A percentile compares a stretch with the other conserved stretches of the same genome.
Evolutionary conservation across 495 filamentous ascomycete genomes (phyloP).

Genomic region (Amphirosellinia nigrospora): DNA sequence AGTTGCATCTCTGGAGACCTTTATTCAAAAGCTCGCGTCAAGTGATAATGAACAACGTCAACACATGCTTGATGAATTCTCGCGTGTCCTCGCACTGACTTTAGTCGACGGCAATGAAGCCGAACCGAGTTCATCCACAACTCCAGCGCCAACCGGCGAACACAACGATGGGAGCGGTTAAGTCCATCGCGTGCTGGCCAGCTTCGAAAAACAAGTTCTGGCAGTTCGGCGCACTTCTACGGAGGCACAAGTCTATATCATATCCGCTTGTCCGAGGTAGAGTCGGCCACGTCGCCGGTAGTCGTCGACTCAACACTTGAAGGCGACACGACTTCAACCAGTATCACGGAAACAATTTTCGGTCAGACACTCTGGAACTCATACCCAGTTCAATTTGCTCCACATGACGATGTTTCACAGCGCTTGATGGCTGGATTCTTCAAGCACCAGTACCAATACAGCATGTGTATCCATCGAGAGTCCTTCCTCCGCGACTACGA

Average conservation of each 20-base stretch:
- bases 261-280: slow-evolving; percentile 35
- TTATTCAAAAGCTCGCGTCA: slow-evolving; percentile 38
- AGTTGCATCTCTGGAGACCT: slow-evolving; percentile 38
- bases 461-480: slow-evolving; percentile 44
- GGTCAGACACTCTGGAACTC: slow-evolving; percentile 21
- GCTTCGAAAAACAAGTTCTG: slow-evolving; percentile 35
- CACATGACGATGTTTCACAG: slow-evolving; percentile 35
- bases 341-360: slow-evolving; percentile 2
- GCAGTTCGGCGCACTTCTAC: slow-evolving; percentile 38
- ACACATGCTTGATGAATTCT: slow-evolving; percentile 28
- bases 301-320: slow-evolving; percentile 16
- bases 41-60: slow-evolving; percentile 27
- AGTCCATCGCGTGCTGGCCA: slow-evolving; percentile 33
- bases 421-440: slow-evolving; percentile 42
- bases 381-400: slow-evolving; percentile 26
- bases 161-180: slow-evolving; percentile 13
- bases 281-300: not conserved
- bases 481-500: slow-evolving; percentile 42
- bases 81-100: slow-evolving; percentile 13
- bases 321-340: slow-evolving; percentile 7
- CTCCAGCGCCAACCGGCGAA: not conserved
- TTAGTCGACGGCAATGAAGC: not conserved
- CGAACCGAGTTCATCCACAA: slow-evolving; percentile 2
- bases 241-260: slow-evolving; percentile 41
- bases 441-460: slow-evolving; percentile 38